Base-by-base conservation (phyloP, 306 rosid species). In the Casuarina equisetifolia region DNA sequence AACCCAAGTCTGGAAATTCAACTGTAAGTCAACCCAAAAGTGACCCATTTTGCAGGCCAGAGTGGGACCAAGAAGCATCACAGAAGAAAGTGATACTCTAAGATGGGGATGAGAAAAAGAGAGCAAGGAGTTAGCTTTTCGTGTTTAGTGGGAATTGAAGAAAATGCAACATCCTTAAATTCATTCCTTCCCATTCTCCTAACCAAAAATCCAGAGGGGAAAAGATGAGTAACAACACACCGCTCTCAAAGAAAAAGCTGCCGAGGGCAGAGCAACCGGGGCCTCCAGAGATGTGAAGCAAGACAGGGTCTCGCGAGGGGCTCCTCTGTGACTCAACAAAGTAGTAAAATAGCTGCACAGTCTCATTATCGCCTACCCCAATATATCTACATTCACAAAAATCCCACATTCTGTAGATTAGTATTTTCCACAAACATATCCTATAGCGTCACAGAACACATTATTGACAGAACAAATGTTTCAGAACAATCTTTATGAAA, bases 181-280 rank as follows among this genome's bases (percentile, higher is more conserved):
- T 25, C 32, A 25, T 25, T 25, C 1, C 32, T 25, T 25, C 32
- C 32, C 32, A 25, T 25, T 25, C 32, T 25, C 32, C 32, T 25
- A 25, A 25, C 32, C 32, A 25, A 25, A 25, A 25, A 25, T 25
- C 32, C 32, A 25, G 32, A 25, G 32, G 32, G 32, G 32, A 25
- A 25, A 25, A 25, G 32, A 25, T 25, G 32, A 25, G 32, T 25
- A 25, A 25, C 32, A 36, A 39, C 11, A 36, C 67, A 76, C 79
- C 79, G 67, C 59, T 68, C 67, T 76, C 80, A 53, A 68, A 76
- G 19, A 76, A 53, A 3, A 76, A 55, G 3, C 43, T 66, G 9
- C 44, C 9, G 6, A 68, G 52, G 15, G 68, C 64, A 69, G 80
- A 76, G 55, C 80, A 76, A 43, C 80, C 80, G 36, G 80, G 80